Base-by-base conservation (phyloP, 2,329 filamentous ascomycete genomes). In the Hypoxylon sp. region DNA sequence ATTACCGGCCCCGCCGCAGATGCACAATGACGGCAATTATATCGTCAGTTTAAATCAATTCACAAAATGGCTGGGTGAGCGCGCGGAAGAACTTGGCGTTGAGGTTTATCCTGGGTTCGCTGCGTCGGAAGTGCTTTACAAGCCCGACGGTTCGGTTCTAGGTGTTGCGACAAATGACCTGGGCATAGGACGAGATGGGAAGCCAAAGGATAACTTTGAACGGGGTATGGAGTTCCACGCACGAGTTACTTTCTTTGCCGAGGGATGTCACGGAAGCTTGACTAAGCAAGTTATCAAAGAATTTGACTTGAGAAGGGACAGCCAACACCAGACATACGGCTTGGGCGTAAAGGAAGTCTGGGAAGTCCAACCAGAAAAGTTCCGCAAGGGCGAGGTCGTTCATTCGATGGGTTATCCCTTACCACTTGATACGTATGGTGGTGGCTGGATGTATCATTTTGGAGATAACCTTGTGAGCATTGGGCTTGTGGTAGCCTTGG, bases 361-460 rank as follows among this genome's bases (percentile, higher is more conserved):
- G 96, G 96, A 99, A 81, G 87, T 99, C 33, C 89, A 94, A 75
- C 94, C 96, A 0, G 94, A 93, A 75, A 98, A 97, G 81, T 98
- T 98, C 82, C 86, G 91, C 68, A 92, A 92, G 77, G 96, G 96
- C 59, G 85, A 95, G 73, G 88, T 98, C 50, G 88, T 91, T 3
- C 96, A 99, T 83, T 92, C 94, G 3, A 89, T 99, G 90, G 96
- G 96, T 19, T 98, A 97, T 77, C 96, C 96, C 19, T 83, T 99
- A 48, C 89, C 94, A 14, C 89, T 86, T 74, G 92, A 98, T 78
- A 96, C 94, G 8, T 99, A 99, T 78, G 96, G 96, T 73, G 96
- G 96, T 72, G 94, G 93, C n/a, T 99, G 94, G 91, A 94, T 99
- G 93, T 99, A 99, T 78, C 96, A 99, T 81, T 99, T 98, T 80